A percentile compares a stretch with the other conserved stretches of the same genome.
Conservation (phyloP, 2,329 filamentous ascomycete genomes). For the Sporothrix luriei region DNA sequence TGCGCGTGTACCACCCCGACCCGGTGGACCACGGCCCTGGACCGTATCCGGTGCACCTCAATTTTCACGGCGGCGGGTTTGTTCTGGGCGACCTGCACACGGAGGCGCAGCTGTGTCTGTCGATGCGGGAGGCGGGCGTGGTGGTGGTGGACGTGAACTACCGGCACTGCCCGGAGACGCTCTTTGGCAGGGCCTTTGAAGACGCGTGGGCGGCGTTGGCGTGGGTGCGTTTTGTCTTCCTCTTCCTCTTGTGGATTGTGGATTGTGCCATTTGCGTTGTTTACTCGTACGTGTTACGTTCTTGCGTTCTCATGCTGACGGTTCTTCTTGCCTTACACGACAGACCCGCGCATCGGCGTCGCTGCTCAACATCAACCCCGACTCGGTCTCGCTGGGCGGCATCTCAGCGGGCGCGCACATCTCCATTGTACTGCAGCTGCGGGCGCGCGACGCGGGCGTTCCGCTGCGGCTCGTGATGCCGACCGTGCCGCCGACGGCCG, state of each 20-base stretch:
- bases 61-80: conserved; percentile 44
- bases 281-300: too few relatives aligned
- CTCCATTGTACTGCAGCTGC: conserved; percentile 44
- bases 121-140: conserved; percentile 45
- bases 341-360: conserved; percentile 37
- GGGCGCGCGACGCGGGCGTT: conserved; percentile 45
- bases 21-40: conserved; percentile 25
- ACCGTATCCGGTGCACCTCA: conserved; percentile 34
- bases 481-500: conserved; percentile 41
- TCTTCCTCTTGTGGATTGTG: too few relatives aligned
- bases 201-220: conserved; percentile 45
- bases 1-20: conserved; percentile 33
- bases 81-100: conserved; percentile 44
- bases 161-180: conserved; percentile 46
- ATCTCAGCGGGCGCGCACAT: conserved; percentile 53
- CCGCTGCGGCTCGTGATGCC: conserved; percentile 44
- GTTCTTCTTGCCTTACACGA: not conserved
- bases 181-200: conserved; percentile 45
- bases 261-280: too few relatives aligned
- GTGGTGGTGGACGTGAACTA: conserved; percentile 48
- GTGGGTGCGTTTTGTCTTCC: conserved; percentile 40
- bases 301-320: too few relatives aligned
- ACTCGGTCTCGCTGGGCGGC: conserved; percentile 46
- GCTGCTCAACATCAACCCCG: conserved; percentile 41
- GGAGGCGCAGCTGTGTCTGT: conserved; percentile 44